These are phyloP conservation scores for Linnemannia zychae DNA, from an alignment of 192 early-diverging fungal species.

Conservation along the genomic window DNA sequence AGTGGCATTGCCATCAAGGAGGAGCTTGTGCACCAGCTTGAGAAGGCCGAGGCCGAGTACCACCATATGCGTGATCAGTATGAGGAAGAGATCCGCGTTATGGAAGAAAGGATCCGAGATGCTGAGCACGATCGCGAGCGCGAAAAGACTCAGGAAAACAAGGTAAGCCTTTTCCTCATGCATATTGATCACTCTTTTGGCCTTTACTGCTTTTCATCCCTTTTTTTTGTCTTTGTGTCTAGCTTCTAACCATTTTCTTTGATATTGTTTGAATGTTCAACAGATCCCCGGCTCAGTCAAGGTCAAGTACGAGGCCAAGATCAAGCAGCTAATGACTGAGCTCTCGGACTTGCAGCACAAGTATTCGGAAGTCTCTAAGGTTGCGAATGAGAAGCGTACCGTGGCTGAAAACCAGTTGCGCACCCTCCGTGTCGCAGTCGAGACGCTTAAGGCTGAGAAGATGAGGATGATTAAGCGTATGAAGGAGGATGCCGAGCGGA, in stretches of 20 bases:
- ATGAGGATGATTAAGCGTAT: conserved; percentile 80
- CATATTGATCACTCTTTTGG: not conserved
- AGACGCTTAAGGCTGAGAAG: conserved; percentile 82
- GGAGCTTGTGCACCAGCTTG: conserved; percentile 69
- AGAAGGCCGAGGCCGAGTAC: conserved; percentile 69
- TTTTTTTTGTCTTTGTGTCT: not conserved
- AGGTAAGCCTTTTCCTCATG: conserved; percentile 39
- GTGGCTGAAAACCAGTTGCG: conserved; percentile 72
- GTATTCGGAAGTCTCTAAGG: conserved; percentile 65
- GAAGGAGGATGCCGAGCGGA: conserved; percentile 73
- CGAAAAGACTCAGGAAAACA: conserved; percentile 57
- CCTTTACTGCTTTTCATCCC: not conserved
- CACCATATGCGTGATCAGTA: conserved; percentile 72
- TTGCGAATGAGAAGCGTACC: conserved; percentile 62
- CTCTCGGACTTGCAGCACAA: conserved; percentile 67
- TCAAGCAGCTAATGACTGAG: conserved; percentile 68
- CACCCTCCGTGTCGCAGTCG: conserved; percentile 75
- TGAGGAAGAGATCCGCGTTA: conserved; percentile 74
- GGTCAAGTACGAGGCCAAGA: conserved; percentile 69
- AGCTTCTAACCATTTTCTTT: not conserved
- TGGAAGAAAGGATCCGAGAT: conserved; percentile 78
- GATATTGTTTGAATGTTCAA: not conserved
- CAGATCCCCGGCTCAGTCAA: conserved; percentile 63
- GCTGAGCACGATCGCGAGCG: conserved; percentile 69
- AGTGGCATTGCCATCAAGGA: conserved; percentile 71